Conservation (phyloP, 2,329 filamentous ascomycete species). For the Beauveria asiatica region DNA sequence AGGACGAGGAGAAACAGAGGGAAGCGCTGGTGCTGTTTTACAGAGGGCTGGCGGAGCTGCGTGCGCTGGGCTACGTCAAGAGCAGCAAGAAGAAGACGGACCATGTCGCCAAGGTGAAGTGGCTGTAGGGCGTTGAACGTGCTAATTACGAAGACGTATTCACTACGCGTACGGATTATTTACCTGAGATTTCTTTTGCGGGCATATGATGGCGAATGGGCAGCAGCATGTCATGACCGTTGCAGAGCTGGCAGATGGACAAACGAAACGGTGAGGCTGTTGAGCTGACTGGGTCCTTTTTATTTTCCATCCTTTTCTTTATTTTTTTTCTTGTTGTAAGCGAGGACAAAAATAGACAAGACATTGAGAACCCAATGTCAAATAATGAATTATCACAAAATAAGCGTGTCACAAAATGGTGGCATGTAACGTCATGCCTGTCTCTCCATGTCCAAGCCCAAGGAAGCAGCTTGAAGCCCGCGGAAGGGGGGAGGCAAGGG, state of each 20-base stretch:
- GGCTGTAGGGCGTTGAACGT: slow-evolving; percentile 38
- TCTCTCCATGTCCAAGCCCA: background rate
- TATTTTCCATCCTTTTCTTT: too few species aligned
- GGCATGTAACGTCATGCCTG: background rate
- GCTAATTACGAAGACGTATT: too few species aligned
- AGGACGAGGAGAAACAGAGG: slow-evolving; percentile 39
- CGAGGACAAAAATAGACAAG: background rate
- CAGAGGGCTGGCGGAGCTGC: slow-evolving; percentile 73
- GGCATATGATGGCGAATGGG: background rate
- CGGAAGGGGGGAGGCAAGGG: background rate
- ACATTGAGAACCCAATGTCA: too few species aligned
- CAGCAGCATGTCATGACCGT: background rate
- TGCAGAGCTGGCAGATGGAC: background rate
- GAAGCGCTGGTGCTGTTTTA: slow-evolving; percentile 72
- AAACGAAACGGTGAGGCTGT: slow-evolving; percentile 4
- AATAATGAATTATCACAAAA: too few species aligned
- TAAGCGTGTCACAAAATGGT: background rate
- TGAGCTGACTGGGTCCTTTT: background rate
- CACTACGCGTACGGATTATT: too few species aligned
- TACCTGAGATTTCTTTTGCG: background rate
- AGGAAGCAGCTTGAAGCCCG: background rate
- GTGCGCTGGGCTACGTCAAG: slow-evolving; percentile 79
- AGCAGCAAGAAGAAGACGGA: slow-evolving; percentile 85
- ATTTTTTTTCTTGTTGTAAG: background rate
- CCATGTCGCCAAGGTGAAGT: slow-evolving; percentile 85